These are phyloP conservation scores for Phanerodontia chrysosporium DNA, from an alignment of 768 basidiomycete species.

Conservation along the genomic window DNA sequence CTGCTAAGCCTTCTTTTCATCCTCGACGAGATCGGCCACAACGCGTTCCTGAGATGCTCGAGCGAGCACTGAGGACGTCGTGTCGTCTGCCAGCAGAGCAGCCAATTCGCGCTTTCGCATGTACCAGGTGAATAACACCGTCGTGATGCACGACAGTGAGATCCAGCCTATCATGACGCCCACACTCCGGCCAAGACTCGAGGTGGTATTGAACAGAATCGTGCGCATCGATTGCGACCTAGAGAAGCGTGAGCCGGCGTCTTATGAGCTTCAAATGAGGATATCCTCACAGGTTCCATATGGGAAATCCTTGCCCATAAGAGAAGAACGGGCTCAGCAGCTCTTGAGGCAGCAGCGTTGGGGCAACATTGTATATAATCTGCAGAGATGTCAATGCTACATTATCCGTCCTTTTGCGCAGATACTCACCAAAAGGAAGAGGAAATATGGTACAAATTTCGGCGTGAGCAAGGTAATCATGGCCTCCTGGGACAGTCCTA, in stretches of 20 bases:
- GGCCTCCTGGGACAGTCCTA: slow-evolving; percentile 31
- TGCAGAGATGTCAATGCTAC: slow-evolving; percentile 2
- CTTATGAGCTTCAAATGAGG: neutral
- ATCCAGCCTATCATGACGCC: slow-evolving; percentile 33
- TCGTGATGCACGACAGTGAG: slow-evolving; percentile 19
- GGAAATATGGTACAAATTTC: slow-evolving; percentile 30
- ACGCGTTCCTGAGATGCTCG: neutral
- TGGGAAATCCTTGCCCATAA: slow-evolving; percentile 31
- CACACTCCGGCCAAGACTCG: slow-evolving; percentile 27
- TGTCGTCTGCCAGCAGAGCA: slow-evolving; percentile 2
- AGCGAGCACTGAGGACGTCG: neutral
- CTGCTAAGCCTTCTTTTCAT: neutral
- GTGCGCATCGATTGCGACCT: slow-evolving; percentile 29
- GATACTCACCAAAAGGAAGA: slow-evolving; percentile 27
- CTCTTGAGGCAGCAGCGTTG: slow-evolving; percentile 27
- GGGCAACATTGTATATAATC: slow-evolving; percentile 30
- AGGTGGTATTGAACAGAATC: slow-evolving; percentile 33
- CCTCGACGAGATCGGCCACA: neutral
- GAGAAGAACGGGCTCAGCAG: slow-evolving; percentile 25
- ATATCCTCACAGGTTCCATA: slow-evolving; percentile 16
- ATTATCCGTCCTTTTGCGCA: neutral
- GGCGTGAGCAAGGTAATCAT: slow-evolving; percentile 30
- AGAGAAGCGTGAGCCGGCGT: neutral
- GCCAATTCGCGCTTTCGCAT: slow-evolving; percentile 14
- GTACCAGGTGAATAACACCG: slow-evolving; percentile 21